Evolutionary conservation across 2,329 filamentous ascomycete genomes (phyloP).

Genomic region (Trichoderma atroviride): DNA sequence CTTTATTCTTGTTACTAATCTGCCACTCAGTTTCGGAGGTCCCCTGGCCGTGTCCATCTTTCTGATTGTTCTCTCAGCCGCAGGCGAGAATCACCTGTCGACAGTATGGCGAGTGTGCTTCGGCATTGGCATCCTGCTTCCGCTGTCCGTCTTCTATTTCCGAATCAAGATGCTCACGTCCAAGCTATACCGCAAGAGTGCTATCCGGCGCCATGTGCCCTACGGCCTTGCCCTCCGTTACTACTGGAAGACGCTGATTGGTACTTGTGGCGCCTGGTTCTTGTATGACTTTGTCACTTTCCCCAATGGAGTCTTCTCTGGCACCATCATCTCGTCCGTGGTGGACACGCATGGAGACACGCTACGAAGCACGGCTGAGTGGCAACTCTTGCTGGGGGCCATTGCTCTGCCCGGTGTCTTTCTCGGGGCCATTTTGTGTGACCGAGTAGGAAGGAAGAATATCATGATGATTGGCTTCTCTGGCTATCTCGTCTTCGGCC

Average conservation of each 20-base stretch:
- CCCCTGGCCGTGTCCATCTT: conserved; percentile 48
- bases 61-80: conserved; percentile 48
- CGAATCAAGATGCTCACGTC: conserved; percentile 57
- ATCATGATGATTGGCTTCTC: conserved; percentile 55
- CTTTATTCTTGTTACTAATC: conserved; percentile 52
- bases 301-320: conserved; percentile 51
- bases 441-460: conserved; percentile 51
- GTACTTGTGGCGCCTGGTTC: conserved; percentile 60
- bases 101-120: conserved; percentile 54
- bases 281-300: conserved; percentile 54
- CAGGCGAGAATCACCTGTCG: conserved; percentile 39
- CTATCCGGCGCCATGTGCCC: conserved; percentile 55
- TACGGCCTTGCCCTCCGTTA: conserved; percentile 53
- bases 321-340: conserved; percentile 46
- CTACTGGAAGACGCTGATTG: conserved; percentile 58
- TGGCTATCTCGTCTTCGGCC: conserved; percentile 54
- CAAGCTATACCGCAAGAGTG: conserved; percentile 53
- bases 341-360: conserved; percentile 39
- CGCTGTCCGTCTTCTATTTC: conserved; percentile 59
- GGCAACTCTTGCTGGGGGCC: conserved; percentile 50
- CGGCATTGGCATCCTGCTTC: conserved; percentile 52
- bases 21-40: conserved; percentile 39
- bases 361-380: conserved; percentile 49
- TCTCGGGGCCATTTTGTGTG: conserved; percentile 51
- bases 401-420: conserved; percentile 54